These are phyloP conservation scores for Macrocybe gigantea DNA, from an alignment of 768 basidiomycete species.

Conservation along the genomic window DNA sequence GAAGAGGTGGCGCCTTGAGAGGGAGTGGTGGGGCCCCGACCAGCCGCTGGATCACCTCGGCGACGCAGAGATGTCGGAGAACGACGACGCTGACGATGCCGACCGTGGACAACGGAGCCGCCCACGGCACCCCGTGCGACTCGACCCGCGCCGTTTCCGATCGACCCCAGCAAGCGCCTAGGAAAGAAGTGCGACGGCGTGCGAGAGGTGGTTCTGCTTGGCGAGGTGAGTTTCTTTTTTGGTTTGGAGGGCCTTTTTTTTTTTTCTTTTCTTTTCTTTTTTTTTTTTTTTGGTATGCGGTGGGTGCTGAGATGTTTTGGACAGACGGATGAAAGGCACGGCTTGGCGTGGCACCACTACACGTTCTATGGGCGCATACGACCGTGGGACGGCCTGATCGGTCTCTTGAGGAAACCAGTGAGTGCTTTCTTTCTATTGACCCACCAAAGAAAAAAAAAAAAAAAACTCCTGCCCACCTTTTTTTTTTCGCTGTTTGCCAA, in stretches of 20 bases:
- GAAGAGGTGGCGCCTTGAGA: too few species aligned
- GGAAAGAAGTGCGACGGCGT: not conserved
- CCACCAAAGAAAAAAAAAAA: too few species aligned
- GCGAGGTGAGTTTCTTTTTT: constrained; percentile 46
- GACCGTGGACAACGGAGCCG: not conserved
- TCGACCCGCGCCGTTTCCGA: not conserved
- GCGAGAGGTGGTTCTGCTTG: not conserved
- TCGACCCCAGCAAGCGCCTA: not conserved
- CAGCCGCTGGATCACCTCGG: too few species aligned
- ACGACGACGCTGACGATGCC: too few species aligned
- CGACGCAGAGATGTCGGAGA: too few species aligned
- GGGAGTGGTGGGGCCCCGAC: too few species aligned
- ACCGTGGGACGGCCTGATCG: not conserved
- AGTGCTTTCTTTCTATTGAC: too few species aligned
- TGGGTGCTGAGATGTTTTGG: not conserved
- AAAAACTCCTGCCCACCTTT: too few species aligned
- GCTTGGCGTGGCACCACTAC: not conserved
- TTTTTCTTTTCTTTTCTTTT: too few species aligned
- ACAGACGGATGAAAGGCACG: not conserved
- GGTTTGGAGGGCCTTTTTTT: too few species aligned
- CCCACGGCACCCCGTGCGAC: not conserved
- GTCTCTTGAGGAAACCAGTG: not conserved
- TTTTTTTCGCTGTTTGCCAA: too few species aligned
- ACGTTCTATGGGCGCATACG: not conserved
- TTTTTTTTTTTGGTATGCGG: not conserved